A percentile compares a stretch with the other conserved stretches of the same genome.
phyloP scores from a whole-genome alignment of 2,329 filamentous ascomycete species.

The Ceratocystis colombiana region DNA sequence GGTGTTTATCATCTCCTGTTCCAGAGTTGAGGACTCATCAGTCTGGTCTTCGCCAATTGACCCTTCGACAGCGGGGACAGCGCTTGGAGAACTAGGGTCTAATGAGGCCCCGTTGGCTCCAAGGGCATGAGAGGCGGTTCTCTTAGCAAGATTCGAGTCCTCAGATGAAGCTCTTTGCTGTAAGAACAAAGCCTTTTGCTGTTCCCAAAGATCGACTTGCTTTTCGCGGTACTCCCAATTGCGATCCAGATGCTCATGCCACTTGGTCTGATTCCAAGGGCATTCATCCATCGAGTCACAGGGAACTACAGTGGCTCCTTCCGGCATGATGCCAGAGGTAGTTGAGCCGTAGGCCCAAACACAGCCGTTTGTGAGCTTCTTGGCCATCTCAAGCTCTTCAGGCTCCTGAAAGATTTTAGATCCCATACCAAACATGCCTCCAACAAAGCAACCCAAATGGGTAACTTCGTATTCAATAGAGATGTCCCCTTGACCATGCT shows the following conservation, averaged over 20 bases:
- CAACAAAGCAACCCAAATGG: constrained; percentile 58
- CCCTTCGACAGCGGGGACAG: background rate
- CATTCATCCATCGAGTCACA: constrained; percentile 43
- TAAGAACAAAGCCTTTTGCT: constrained; percentile 26
- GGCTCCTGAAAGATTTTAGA: constrained; percentile 51
- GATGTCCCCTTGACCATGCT: constrained; percentile 36
- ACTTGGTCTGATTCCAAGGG: constrained; percentile 42
- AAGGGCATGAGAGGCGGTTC: background rate
- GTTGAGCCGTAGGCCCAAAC: constrained; percentile 58
- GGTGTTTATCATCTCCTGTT: constrained; percentile 19
- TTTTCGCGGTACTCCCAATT: constrained; percentile 36
- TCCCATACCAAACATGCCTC: constrained; percentile 59
- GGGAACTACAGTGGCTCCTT: constrained; percentile 38
- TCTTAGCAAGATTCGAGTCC: background rate
- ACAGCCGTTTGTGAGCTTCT: constrained; percentile 56
- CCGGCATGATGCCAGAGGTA: constrained; percentile 55
- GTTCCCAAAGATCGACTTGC: constrained; percentile 35
- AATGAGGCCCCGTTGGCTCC: no score
- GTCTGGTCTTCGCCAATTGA: no score
- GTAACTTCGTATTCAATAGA: constrained; percentile 49
- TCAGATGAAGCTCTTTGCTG: constrained; percentile 18
- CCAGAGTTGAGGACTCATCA: constrained; percentile 2
- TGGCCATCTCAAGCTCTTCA: constrained; percentile 52
- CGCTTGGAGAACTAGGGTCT: background rate
- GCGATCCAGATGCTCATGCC: constrained; percentile 43